Percentiles rank a stretch among this genome's conserved stretches.
phyloP scores from a whole-genome alignment of 1,139 yeast genomes.

The Yamadazyma trypodendri region DNA sequence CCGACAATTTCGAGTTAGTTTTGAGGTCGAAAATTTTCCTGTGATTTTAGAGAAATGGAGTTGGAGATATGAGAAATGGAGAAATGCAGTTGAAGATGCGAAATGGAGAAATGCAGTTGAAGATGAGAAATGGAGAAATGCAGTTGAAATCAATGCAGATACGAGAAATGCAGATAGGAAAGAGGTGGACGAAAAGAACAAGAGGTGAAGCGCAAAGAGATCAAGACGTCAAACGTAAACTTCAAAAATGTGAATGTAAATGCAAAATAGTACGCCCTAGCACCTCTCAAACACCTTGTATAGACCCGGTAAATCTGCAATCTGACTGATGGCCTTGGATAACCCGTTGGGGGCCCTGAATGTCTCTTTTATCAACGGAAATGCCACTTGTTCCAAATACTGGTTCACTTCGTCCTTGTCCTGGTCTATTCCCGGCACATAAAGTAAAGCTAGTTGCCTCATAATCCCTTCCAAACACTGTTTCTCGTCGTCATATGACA shows the following conservation, averaged over 20 bases:
- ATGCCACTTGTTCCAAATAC: constrained; percentile 54
- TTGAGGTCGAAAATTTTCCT: constrained; percentile 1
- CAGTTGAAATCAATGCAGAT: too few relatives aligned
- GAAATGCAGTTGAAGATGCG: too few relatives aligned
- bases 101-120: too few relatives aligned
- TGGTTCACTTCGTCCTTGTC: constrained; percentile 27
- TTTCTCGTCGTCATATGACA: constrained; percentile 67
- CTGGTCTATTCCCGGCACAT: constrained; percentile 61
- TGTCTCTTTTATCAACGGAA: constrained; percentile 64
- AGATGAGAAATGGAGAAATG: too few relatives aligned
- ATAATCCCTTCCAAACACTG: constrained; percentile 65
- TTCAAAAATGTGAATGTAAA: too few relatives aligned
- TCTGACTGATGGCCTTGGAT: constrained; percentile 62
- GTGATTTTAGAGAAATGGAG: too few relatives aligned
- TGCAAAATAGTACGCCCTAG: too few relatives aligned
- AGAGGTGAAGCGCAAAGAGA: too few relatives aligned
- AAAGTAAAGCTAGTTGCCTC: constrained; percentile 67
- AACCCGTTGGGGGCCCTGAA: constrained; percentile 64
- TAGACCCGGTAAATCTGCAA: constrained; percentile 89
- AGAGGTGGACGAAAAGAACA: too few relatives aligned
- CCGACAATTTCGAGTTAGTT: neutral
- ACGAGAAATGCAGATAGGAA: too few relatives aligned
- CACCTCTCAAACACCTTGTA: constrained; percentile 94
- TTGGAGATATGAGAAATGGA: too few relatives aligned
- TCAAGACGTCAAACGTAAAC: neutral